Conservation (phyloP, 2,329 filamentous ascomycete genomes). For the Teratosphaeriaceae sp. region DNA sequence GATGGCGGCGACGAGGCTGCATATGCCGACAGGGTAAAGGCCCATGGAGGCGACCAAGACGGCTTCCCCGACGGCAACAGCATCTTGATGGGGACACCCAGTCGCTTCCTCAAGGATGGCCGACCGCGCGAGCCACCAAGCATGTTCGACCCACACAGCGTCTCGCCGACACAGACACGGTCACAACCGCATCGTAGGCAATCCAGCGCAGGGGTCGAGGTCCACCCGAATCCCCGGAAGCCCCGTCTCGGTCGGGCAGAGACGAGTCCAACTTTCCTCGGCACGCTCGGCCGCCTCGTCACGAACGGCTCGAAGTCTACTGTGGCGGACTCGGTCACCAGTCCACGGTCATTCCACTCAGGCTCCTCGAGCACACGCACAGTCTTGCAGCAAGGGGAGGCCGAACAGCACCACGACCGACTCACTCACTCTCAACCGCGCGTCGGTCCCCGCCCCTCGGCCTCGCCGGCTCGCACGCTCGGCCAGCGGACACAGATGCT, state of each 20-base stretch:
- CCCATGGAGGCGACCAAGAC: conserved; percentile 19
- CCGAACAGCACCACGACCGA: neutral
- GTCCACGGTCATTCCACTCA: conserved; percentile 18
- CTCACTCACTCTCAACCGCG: conserved; percentile 10
- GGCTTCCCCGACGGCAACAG: conserved; percentile 29
- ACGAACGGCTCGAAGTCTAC: conserved; percentile 13
- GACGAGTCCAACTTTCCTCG: conserved; percentile 21
- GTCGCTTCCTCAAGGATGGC: conserved; percentile 27
- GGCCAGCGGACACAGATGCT: conserved; percentile 26
- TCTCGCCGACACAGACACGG: conserved; percentile 10
- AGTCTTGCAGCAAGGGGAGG: conserved; percentile 12
- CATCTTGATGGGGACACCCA: conserved; percentile 29
- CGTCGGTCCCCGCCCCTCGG: conserved; percentile 11
- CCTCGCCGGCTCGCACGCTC: conserved; percentile 20
- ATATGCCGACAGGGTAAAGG: conserved; percentile 16
- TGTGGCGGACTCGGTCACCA: conserved; percentile 12
- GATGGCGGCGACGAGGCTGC: conserved; percentile 7
- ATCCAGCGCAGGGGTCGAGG: conserved; percentile 22
- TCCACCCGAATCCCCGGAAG: conserved; percentile 15
- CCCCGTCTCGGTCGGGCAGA: conserved; percentile 23
- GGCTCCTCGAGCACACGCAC: conserved; percentile 22
- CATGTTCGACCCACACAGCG: conserved; percentile 17
- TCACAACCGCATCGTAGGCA: conserved; percentile 10
- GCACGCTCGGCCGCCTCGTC: conserved; percentile 11
- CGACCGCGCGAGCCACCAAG: conserved; percentile 14